Evolutionary conservation across 495 filamentous ascomycete species (phyloP), one percentile per base, ranked within the genome.

Genomic region (Aspergillus indologenus): DNA sequence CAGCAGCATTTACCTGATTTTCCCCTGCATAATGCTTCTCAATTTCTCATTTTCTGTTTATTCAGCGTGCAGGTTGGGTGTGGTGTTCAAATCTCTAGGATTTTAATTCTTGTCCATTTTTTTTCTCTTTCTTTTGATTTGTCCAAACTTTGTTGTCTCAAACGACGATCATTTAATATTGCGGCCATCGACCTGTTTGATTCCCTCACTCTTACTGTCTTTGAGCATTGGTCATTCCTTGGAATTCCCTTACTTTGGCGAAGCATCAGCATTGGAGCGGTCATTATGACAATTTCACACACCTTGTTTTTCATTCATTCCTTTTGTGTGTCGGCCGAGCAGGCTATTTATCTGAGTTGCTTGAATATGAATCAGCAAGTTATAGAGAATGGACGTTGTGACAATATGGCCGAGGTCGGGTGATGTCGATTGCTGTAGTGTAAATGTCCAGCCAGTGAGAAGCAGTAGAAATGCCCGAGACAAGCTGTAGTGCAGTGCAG

Each of bases 51-150:
- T 64, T 29, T 29, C 26, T 29, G 63, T 56, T 71, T 52, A 61
- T 74, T 71, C 58, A 66, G 66, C 69, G 68, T 68, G 65, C 65
- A 64, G 57, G 63, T 61, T 60, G 64, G 56, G 34, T 40, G 12
- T 60, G 56, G 59, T 65, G 56, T 65, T 65, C 54, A 60, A 62
- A 50, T 65, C 59, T 68, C 66, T 69, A 59, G 68, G 62, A 69
- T 66, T 75, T 72, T 62, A 71, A 73, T 72, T 64, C 61, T 58
- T 63, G 53, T 67, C 52, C 43, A 57, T 61, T 54, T 59, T 61
- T 46, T 62, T 61, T 58, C 58, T 65, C 63, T 44, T 43, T 15
- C 8, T n/a, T n/a, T n/a, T n/a, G n/a, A n/a, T n/a, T n/a, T n/a
- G n/a, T n/a, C n/a, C n/a, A n/a, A n/a, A n/a, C n/a, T n/a, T n/a